Conservation (phyloP, 192 early-diverging fungal species). For the Cladochytrium replicatum region DNA sequence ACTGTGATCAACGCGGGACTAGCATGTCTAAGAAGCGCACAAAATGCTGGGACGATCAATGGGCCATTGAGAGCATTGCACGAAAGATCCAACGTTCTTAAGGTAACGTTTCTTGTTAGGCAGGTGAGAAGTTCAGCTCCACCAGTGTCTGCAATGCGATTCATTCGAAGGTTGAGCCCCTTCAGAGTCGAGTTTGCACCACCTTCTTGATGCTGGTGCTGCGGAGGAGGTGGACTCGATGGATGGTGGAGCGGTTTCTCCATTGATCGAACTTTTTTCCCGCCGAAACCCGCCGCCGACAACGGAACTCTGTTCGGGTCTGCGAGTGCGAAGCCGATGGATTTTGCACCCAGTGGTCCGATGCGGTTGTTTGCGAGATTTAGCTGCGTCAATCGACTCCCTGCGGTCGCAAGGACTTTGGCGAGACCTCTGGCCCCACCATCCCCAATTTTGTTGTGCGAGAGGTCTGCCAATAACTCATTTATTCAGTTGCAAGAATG, state of each 20-base stretch:
- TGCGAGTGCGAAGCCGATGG: constrained; percentile 22
- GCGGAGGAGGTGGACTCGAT: neutral
- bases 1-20: no score
- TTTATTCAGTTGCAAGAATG: neutral
- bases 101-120: constrained; percentile 14
- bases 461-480: constrained; percentile 26
- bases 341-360: constrained; percentile 15
- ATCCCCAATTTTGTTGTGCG: constrained; percentile 39
- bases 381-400: constrained; percentile 18
- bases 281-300: no score
- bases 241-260: neutral
- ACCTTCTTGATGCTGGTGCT: neutral
- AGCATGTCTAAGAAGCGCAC: no score
- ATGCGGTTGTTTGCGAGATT: constrained; percentile 37
- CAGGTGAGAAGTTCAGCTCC: constrained; percentile 18
- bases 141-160: constrained; percentile 27
- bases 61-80: no score
- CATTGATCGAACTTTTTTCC: no score
- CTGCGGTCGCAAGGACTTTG: constrained; percentile 23
- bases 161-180: constrained; percentile 26
- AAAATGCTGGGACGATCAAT: no score
- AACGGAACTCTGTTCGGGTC: no score
- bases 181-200: constrained; percentile 16
- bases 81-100: constrained; percentile 13
- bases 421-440: constrained; percentile 34